Conservation (phyloP, 2,329 filamentous ascomycete genomes). For the Thielaviopsis ethacetica region DNA sequence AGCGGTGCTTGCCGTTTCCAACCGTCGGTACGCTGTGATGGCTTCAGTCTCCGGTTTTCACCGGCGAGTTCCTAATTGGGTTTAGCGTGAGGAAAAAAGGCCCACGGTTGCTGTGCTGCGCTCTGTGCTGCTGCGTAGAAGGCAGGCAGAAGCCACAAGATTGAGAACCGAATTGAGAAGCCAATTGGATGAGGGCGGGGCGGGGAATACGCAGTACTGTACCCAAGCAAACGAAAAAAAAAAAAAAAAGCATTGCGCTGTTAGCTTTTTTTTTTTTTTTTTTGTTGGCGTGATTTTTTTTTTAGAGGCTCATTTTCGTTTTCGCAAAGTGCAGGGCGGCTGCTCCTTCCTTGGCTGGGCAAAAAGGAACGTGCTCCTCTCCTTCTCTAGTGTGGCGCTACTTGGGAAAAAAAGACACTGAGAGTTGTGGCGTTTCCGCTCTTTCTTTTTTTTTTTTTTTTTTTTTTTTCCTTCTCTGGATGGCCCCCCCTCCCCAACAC, state of each 20-base stretch:
- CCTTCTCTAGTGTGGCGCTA: neutral
- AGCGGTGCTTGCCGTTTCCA: constrained; percentile 7
- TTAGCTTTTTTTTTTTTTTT: no score
- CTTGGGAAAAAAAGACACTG: neutral
- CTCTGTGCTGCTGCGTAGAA: no score
- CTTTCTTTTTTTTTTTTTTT: neutral
- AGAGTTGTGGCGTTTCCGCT: neutral
- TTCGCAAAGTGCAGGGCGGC: neutral
- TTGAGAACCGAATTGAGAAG: no score
- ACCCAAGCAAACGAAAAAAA: neutral
- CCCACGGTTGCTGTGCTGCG: no score
- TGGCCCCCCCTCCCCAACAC: no score
- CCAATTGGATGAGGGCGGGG: no score
- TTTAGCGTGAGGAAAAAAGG: neutral
- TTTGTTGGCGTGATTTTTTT: neutral
- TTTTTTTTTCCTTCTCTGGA: no score
- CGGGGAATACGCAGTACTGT: no score
- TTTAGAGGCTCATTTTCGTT: neutral
- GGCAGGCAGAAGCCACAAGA: neutral
- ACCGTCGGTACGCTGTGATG: neutral
- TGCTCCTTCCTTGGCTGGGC: constrained; percentile 6
- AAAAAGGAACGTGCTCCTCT: neutral
- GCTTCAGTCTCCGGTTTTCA: constrained; percentile 2
- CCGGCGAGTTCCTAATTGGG: neutral
- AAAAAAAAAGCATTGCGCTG: neutral